Conservation (phyloP, 331 rosid species). For the Malus hybrid region DNA sequence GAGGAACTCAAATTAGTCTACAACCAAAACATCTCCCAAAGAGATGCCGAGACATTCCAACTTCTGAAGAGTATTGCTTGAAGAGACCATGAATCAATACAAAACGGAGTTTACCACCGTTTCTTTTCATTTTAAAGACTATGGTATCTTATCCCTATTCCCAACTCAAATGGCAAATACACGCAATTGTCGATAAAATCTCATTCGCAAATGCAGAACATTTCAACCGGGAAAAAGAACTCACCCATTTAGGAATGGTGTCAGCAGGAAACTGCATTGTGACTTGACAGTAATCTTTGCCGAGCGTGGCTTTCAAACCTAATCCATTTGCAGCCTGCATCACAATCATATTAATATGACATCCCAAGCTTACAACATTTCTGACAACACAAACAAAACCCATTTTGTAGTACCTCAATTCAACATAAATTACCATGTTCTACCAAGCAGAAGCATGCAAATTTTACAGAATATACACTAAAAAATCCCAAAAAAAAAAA, state of each 20-base stretch:
- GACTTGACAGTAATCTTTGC: constrained; percentile 59
- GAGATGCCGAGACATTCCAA: background rate
- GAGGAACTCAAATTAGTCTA: background rate
- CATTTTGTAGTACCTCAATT: background rate
- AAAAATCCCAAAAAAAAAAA: background rate
- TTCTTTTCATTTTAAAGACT: background rate
- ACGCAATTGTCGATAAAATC: background rate
- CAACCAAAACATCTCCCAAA: background rate
- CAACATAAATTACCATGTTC: background rate
- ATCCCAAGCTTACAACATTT: background rate
- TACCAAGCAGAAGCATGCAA: background rate
- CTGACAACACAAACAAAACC: background rate
- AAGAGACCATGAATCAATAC: background rate
- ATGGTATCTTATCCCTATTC: background rate
- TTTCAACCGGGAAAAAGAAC: constrained; percentile 2
- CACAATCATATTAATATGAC: background rate
- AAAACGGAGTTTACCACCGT: background rate
- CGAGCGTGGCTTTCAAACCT: constrained; percentile 54
- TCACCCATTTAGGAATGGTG: constrained; percentile 93
- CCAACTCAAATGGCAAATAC: background rate
- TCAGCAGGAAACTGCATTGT: constrained; percentile 61
- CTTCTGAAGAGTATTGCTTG: background rate
- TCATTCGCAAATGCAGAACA: background rate
- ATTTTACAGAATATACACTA: background rate
- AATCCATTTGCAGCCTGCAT: constrained; percentile 83